A percentile compares a stretch with the other conserved stretches of the same genome.
phyloP scores from a whole-genome alignment of 2,329 filamentous ascomycete species.

The Penicillium corylophilum region DNA sequence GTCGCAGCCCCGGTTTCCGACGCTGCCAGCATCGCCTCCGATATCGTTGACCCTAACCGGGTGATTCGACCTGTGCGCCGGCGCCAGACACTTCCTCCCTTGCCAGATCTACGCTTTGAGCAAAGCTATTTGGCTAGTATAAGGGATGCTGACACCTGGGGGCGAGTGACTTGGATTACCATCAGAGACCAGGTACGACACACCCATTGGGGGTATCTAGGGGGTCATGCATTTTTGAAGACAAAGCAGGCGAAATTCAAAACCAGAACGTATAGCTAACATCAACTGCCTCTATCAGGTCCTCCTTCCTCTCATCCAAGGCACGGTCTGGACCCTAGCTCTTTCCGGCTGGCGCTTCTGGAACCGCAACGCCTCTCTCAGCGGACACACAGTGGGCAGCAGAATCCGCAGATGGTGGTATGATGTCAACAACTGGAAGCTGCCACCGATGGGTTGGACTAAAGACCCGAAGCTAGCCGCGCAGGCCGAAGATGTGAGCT shows the following conservation, averaged over 20 bases:
- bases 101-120: slow-evolving; percentile 87
- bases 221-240: not conserved
- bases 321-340: slow-evolving; percentile 81
- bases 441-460: slow-evolving; percentile 51
- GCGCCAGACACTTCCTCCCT: slow-evolving; percentile 61
- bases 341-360: slow-evolving; percentile 86
- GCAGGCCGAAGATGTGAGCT: slow-evolving; percentile 46
- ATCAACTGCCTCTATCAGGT: slow-evolving; percentile 55
- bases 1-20: slow-evolving; percentile 49
- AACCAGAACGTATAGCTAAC: slow-evolving; percentile 3
- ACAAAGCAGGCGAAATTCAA: not conserved
- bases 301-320: slow-evolving; percentile 82
- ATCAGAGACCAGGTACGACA: slow-evolving; percentile 74
- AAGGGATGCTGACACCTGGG: slow-evolving; percentile 73
- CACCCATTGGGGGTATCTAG: not conserved
- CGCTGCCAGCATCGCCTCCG: slow-evolving; percentile 47
- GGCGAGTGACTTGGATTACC: slow-evolving; percentile 80
- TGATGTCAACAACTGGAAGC: slow-evolving; percentile 83
- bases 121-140: slow-evolving; percentile 96
- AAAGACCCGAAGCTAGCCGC: slow-evolving; percentile 34
- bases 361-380: slow-evolving; percentile 76
- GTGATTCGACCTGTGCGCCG: slow-evolving; percentile 38
- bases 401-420: slow-evolving; percentile 91
- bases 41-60: slow-evolving; percentile 43
- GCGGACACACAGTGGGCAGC: slow-evolving; percentile 74